Conservation (phyloP, 495 filamentous ascomycete genomes). For the Baudoinia panamericana region DNA sequence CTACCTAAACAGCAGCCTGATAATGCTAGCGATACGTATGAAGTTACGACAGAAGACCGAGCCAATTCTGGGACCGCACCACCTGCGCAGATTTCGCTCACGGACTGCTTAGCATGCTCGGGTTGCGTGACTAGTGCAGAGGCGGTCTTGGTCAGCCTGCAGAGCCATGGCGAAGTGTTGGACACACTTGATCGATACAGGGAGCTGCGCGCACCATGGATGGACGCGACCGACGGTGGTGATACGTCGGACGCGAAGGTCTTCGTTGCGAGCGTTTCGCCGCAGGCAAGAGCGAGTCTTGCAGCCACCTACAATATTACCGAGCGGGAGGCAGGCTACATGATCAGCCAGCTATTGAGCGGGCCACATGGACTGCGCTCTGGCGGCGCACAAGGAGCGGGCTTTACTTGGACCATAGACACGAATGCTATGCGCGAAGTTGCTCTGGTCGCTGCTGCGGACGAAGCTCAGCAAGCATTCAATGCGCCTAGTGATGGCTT, state of each 20-base stretch:
- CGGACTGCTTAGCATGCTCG: conserved; percentile 93
- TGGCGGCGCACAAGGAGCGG: conserved; percentile 56
- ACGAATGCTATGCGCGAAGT: conserved; percentile 69
- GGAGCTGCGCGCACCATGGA: conserved; percentile 27
- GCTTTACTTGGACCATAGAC: conserved; percentile 78
- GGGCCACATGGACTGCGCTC: conserved; percentile 52
- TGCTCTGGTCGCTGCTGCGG: conserved; percentile 63
- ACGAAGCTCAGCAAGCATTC: conserved; percentile 43
- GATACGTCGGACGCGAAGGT: conserved; percentile 40
- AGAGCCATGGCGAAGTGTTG: conserved; percentile 84
- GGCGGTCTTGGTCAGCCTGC: conserved; percentile 81
- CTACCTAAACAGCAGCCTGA: conserved; percentile 45
- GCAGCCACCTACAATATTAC: conserved; percentile 68
- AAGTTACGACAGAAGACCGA: conserved; percentile 87
- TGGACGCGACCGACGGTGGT: conserved; percentile 1
- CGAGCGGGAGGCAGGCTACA: conserved; percentile 57
- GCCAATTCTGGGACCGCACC: conserved; percentile 36
- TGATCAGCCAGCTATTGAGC: conserved; percentile 70
- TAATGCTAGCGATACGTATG: conserved; percentile 48
- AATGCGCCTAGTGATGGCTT: conserved; percentile 27
- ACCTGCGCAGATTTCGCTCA: conserved; percentile 82
- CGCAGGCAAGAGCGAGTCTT: conserved; percentile 74
- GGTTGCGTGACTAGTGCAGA: conserved; percentile 96
- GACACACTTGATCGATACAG: conserved; percentile 59
- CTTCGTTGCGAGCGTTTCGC: conserved; percentile 83